Conservation (phyloP, 202 grass and related monocot genomes). For the Saccharum hybrid region DNA sequence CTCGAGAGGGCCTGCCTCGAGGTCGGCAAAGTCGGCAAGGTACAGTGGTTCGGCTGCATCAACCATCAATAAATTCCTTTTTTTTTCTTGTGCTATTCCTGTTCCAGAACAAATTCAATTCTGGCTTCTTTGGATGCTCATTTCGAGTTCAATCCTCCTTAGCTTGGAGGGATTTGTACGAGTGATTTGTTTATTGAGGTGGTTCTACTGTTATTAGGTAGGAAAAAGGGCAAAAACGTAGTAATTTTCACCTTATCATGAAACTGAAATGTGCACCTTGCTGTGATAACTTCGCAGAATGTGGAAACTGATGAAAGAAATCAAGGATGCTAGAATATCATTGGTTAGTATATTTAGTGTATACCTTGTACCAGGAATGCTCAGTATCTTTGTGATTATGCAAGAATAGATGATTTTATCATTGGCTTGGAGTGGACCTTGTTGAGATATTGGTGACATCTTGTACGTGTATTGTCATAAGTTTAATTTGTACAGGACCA, state of each 20-base stretch:
- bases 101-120: neutral
- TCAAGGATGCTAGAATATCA: neutral
- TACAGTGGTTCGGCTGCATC: conserved; percentile 29
- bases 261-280: neutral
- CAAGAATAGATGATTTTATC: neutral
- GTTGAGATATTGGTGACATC: neutral
- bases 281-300: neutral
- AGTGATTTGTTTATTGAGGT: neutral
- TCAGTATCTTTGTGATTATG: neutral
- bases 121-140: neutral
- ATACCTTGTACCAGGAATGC: neutral
- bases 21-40: conserved; percentile 98
- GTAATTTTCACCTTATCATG: neutral
- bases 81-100: neutral
- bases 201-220: neutral
- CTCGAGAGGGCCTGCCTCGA: conserved; percentile 91
- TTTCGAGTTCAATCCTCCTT: neutral
- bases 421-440: neutral
- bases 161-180: neutral
- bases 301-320: neutral
- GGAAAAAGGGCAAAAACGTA: neutral
- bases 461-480: neutral
- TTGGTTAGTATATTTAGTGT: neutral
- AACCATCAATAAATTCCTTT: neutral
- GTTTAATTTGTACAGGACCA: neutral